Evolutionary conservation across 2,329 filamentous ascomycete species (phyloP), one percentile per base, ranked within the genome.

Genomic region (Cordyceps javanica): DNA sequence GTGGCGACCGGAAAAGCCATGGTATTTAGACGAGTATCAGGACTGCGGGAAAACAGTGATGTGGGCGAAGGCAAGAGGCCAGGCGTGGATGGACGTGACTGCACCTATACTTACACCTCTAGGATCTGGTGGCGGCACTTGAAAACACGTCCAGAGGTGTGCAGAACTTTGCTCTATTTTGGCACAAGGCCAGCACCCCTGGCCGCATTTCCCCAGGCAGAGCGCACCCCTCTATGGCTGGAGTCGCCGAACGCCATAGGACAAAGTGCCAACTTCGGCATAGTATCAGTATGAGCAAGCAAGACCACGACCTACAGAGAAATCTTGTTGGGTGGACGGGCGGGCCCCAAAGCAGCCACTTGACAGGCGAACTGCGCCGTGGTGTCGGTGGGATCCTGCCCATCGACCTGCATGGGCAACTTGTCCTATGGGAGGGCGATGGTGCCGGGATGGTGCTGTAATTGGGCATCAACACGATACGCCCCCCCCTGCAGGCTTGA

Each of bases 381-480:
- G 44, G 41, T 50, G 54, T 26, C 49, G 39, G 53, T 46, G 53
- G 42, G 16, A 39, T 39, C 16, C 32, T 48, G 30, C 16, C 53
- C 45, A 39, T 53, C 25, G n/a, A 14, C 49, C 8, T 53, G 56
- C 56, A 53, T 51, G 32, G n/a, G 26, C 39, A 36, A 44, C 51
- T 39, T 51, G 52, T 56, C 59, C 56, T 56, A 58, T 55, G 30
- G 54, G 42, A 58, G 45, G 23, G 23, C 26, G 38, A 36, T 23
- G 30, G 34, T 25, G 16, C 34, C 32, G 19, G 55, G 56, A 38
- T 39, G 16, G 46, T 46, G 64, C 62, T 62, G 59, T 66, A 61
- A 75, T 75, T 75, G 73, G 72, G 68, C 64, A 64, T 62, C 65
- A 50, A 62, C 21, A 48, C 32, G 32, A 62, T 65, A 34, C n/a